Conservation (phyloP, 1,284 basidiomycete genomes). For the Leucoagaricus sp. region DNA sequence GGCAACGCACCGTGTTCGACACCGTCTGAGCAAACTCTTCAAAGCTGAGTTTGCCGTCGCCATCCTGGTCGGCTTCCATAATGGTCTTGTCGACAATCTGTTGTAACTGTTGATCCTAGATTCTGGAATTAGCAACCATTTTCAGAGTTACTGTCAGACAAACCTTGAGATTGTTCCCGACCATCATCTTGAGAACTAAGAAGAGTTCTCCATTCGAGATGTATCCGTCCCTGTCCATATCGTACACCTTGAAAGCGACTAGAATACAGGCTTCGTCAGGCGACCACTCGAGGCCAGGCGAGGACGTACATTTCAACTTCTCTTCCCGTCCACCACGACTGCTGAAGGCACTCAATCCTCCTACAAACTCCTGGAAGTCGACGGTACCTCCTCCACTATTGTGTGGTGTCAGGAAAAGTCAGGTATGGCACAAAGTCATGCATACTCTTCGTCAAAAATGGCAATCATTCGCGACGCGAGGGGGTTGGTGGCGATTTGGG, state of each 20-base stretch:
- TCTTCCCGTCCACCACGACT: conserved; percentile 95
- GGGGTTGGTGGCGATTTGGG: conserved; percentile 98
- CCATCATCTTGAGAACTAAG: conserved; percentile 99
- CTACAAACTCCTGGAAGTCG: conserved; percentile 99
- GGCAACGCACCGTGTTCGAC: conserved; percentile 82
- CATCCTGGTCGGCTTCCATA: conserved; percentile 99
- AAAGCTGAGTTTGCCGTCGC: conserved; percentile 95
- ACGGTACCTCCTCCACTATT: conserved; percentile 93
- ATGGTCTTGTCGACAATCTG: conserved; percentile 99
- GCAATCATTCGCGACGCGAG: conserved; percentile 97
- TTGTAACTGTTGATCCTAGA: conserved; percentile 96
- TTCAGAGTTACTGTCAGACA: conserved; percentile 15
- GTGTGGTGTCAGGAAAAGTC: background rate
- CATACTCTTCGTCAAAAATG: conserved; percentile 98
- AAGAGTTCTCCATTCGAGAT: conserved; percentile 99
- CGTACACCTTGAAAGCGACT: conserved; percentile 77
- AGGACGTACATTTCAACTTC: conserved; percentile 86
- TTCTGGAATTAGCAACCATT: background rate
- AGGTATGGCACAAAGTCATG: conserved; percentile 20
- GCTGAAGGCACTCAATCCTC: conserved; percentile 95
- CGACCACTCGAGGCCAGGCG: background rate
- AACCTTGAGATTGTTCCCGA: conserved; percentile 97
- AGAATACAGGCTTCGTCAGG: background rate
- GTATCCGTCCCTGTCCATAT: conserved; percentile 95
- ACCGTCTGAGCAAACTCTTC: conserved; percentile 98